Percentiles rank a stretch among this genome's conserved stretches.
phyloP scores from a whole-genome alignment of 2,329 filamentous ascomycete genomes.

The Fusarium vanettenii region DNA sequence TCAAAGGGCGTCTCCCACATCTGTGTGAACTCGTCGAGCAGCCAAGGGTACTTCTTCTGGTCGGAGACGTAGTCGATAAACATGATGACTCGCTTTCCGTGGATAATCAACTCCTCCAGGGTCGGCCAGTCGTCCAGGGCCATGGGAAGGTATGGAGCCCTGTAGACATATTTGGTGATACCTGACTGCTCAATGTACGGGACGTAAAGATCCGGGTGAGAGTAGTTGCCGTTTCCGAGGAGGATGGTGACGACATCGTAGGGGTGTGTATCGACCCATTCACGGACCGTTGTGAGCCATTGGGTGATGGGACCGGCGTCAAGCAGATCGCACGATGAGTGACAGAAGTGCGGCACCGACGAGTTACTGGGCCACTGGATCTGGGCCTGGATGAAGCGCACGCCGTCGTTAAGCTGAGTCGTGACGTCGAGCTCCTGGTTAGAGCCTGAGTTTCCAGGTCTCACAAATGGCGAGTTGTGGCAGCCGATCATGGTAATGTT shows the following conservation, averaged over 20 bases:
- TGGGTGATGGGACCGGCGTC: slow-evolving; percentile 82
- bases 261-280: slow-evolving; percentile 81
- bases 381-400: slow-evolving; percentile 73
- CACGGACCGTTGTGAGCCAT: slow-evolving; percentile 75
- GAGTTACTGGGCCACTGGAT: slow-evolving; percentile 67
- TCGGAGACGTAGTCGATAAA: slow-evolving; percentile 90
- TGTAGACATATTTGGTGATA: slow-evolving; percentile 78
- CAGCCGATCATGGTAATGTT: slow-evolving; percentile 83
- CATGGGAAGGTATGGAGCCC: slow-evolving; percentile 78
- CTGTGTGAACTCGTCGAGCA: slow-evolving; percentile 88
- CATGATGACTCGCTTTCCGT: slow-evolving; percentile 77
- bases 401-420: slow-evolving; percentile 81
- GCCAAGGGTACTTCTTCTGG: slow-evolving; percentile 81
- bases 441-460: slow-evolving; percentile 75
- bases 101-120: slow-evolving; percentile 79
- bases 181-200: slow-evolving; percentile 78
- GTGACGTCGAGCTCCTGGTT: slow-evolving; percentile 79
- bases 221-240: slow-evolving; percentile 85
- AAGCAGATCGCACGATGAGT: slow-evolving; percentile 84
- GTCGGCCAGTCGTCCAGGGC: slow-evolving; percentile 84
- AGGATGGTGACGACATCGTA: slow-evolving; percentile 91
- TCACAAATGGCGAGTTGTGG: slow-evolving; percentile 85
- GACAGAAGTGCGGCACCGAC: slow-evolving; percentile 78
- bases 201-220: slow-evolving; percentile 71
- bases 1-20: slow-evolving; percentile 94